phyloP scores from a whole-genome alignment of 768 basidiomycete genomes.

The Arthromyces matolae region DNA sequence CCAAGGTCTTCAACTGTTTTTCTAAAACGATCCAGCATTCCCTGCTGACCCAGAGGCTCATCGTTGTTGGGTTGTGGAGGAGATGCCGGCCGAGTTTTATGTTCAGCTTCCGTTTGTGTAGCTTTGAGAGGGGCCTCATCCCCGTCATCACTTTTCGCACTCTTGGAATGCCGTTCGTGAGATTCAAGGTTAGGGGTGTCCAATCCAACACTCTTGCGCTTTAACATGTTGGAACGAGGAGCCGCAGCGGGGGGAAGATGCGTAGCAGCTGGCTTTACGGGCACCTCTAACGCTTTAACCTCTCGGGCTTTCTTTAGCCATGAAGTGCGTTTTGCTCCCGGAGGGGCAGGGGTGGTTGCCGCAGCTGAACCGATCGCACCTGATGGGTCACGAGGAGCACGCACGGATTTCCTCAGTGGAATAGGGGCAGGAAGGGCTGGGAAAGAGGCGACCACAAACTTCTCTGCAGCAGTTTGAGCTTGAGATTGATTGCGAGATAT shows the following conservation, averaged over 20 bases:
- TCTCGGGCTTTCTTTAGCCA: constrained; percentile 80
- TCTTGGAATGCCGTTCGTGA: constrained; percentile 45
- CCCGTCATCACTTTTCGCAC: constrained; percentile 40
- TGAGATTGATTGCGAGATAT: no score
- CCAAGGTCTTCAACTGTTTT: constrained; percentile 69
- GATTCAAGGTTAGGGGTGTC: constrained; percentile 25
- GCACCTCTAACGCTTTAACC: constrained; percentile 63
- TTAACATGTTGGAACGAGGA: constrained; percentile 30
- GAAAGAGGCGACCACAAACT: constrained; percentile 42
- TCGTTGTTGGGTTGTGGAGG: not conserved
- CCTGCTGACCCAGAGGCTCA: constrained; percentile 30
- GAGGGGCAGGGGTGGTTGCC: constrained; percentile 35
- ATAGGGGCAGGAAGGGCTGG: constrained; percentile 67
- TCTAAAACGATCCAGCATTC: constrained; percentile 64
- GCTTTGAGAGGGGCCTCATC: constrained; percentile 28
- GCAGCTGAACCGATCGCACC: constrained; percentile 27
- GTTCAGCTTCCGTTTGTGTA: not conserved
- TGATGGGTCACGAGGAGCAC: constrained; percentile 44
- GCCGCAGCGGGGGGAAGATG: constrained; percentile 14
- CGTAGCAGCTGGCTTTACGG: constrained; percentile 31
- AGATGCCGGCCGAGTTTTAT: not conserved
- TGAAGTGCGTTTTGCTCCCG: constrained; percentile 65
- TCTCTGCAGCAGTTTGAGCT: constrained; percentile 34
- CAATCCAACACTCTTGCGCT: constrained; percentile 66
- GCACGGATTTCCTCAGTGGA: constrained; percentile 66